Percentiles rank a stretch among this genome's conserved stretches.
Conservation (phyloP, 257 asterid species). For the Solanum rostratum region DNA sequence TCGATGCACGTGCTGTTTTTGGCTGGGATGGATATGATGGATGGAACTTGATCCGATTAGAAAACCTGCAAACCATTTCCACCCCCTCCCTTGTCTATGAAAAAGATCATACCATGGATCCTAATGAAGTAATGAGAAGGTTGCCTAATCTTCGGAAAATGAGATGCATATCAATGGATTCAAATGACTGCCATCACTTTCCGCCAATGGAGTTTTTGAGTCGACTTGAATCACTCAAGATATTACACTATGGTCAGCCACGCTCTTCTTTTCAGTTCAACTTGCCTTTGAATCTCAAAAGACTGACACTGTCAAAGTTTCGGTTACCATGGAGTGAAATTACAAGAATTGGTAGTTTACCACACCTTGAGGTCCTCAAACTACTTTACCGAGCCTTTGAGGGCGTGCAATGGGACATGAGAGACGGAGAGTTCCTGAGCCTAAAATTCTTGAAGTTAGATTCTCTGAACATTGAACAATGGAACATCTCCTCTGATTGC, state of each 20-base stretch:
- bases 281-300: constrained; percentile 3
- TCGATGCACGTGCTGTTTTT: background rate
- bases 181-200: background rate
- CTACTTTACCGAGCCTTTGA: background rate
- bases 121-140: background rate
- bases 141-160: background rate
- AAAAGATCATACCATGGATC: background rate
- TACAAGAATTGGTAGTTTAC: background rate
- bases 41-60: background rate
- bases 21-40: background rate
- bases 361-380: background rate
- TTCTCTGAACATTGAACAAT: background rate
- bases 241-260: background rate
- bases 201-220: background rate
- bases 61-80: background rate
- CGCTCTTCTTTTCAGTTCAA: background rate
- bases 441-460: background rate
- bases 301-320: constrained; percentile 1
- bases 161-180: background rate
- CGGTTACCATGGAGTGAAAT: background rate
- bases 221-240: constrained; percentile 5
- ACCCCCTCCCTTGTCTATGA: background rate
- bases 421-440: background rate
- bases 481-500: background rate
- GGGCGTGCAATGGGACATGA: background rate